These are phyloP conservation scores for Trapa bicornis DNA, from an alignment of 345 rosid species.

Conservation along the genomic window DNA sequence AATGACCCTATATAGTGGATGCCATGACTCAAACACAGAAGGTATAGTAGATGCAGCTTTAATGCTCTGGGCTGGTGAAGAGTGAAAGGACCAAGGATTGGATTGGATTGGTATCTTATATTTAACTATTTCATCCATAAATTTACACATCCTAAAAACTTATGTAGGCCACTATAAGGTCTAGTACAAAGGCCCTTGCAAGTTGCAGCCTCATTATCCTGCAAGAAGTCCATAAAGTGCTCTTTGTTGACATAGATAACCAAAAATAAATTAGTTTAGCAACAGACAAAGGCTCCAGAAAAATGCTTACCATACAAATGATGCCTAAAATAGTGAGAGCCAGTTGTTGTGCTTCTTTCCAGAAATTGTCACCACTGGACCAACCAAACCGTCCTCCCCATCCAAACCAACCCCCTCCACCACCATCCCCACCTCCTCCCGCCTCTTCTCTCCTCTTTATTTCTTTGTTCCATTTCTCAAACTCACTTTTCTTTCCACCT, in stretches of 20 bases:
- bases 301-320: slow-evolving; percentile 20
- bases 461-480: slow-evolving; percentile 76
- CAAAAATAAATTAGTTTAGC: background rate
- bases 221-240: background rate
- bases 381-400: slow-evolving; percentile 48
- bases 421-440: slow-evolving; percentile 43
- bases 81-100: background rate
- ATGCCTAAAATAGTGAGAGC: slow-evolving; percentile 52
- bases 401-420: slow-evolving; percentile 42
- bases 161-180: background rate
- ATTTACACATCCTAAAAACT: background rate
- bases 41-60: background rate
- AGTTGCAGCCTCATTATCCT: background rate
- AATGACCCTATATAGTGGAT: background rate
- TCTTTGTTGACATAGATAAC: background rate
- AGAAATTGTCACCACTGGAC: slow-evolving; percentile 62
- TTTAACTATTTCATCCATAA: background rate
- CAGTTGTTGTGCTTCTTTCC: slow-evolving; percentile 64
- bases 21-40: background rate
- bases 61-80: background rate
- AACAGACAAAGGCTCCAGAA: no score
- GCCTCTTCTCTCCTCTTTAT: slow-evolving; percentile 78
- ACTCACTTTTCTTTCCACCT: slow-evolving; percentile 79
- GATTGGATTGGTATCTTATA: background rate
- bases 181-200: background rate